Conservation (phyloP, 768 basidiomycete genomes). For the Russula dissimulans region DNA sequence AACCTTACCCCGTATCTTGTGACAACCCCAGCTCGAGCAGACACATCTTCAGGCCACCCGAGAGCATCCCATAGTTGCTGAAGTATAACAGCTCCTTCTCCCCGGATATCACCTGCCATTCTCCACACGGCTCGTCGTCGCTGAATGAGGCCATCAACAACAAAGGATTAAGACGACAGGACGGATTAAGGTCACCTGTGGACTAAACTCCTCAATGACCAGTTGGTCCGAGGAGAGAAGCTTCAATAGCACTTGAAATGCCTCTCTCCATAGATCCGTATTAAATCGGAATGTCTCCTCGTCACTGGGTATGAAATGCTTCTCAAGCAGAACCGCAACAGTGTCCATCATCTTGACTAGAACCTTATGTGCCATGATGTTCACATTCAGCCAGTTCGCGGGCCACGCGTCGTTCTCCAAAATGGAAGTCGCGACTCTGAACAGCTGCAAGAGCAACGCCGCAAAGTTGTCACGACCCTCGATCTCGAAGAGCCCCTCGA, state of each 20-base stretch:
- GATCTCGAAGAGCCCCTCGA: slow-evolving; percentile 76
- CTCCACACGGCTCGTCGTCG: slow-evolving; percentile 95
- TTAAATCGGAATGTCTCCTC: slow-evolving; percentile 62
- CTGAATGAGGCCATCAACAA: slow-evolving; percentile 30
- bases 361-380: slow-evolving; percentile 79
- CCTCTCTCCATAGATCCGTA: slow-evolving; percentile 68
- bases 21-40: slow-evolving; percentile 42
- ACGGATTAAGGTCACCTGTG: slow-evolving; percentile 49
- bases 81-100: slow-evolving; percentile 78
- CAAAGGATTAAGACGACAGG: background rate
- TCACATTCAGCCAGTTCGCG: slow-evolving; percentile 83
- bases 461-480: slow-evolving; percentile 80
- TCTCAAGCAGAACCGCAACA: slow-evolving; percentile 64
- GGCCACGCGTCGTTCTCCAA: slow-evolving; percentile 86
- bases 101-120: slow-evolving; percentile 90
- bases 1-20: slow-evolving; percentile 60
- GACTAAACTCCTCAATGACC: slow-evolving; percentile 89
- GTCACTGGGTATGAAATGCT: slow-evolving; percentile 69
- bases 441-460: slow-evolving; percentile 61
- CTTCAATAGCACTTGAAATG: slow-evolving; percentile 73
- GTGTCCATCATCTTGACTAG: slow-evolving; percentile 84
- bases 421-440: slow-evolving; percentile 73
- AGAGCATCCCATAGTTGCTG: slow-evolving; percentile 79
- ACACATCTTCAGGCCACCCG: slow-evolving; percentile 59
- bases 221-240: slow-evolving; percentile 85